phyloP scores from a whole-genome alignment of 306 rosid species.

The Lathyrus oleraceus region DNA sequence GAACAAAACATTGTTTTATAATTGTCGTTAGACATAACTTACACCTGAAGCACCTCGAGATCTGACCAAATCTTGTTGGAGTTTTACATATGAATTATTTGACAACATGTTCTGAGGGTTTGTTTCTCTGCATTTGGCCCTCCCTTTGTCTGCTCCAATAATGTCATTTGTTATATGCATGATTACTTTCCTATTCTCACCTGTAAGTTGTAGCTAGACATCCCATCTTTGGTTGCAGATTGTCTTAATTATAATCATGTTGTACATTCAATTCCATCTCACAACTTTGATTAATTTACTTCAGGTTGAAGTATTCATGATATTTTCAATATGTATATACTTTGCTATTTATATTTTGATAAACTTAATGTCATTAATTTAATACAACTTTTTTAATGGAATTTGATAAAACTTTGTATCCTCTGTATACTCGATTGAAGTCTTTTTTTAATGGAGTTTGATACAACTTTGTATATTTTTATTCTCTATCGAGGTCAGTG shows the following conservation, averaged over 20 bases:
- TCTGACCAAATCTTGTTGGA: conserved; percentile 34
- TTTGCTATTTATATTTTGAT: not conserved
- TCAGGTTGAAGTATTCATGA: not conserved
- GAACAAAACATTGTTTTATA: not conserved
- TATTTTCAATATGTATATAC: not conserved
- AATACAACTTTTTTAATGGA: too few relatives aligned
- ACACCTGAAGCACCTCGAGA: conserved; percentile 36
- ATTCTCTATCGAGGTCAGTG: too few relatives aligned
- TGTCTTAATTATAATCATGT: conserved; percentile 36
- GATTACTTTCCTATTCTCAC: conserved; percentile 19
- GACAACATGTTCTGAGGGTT: conserved; percentile 37
- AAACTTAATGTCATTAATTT: too few relatives aligned
- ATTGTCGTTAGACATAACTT: conserved; percentile 22
- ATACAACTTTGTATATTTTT: too few relatives aligned
- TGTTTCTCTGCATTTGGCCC: conserved; percentile 39
- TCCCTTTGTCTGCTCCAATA: conserved; percentile 36
- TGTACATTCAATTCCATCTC: not conserved
- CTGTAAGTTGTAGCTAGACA: not conserved
- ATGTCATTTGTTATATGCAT: conserved; percentile 29
- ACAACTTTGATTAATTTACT: not conserved
- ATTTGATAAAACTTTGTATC: too few relatives aligned
- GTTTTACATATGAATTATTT: conserved; percentile 38
- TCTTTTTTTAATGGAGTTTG: too few relatives aligned
- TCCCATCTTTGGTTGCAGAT: conserved; percentile 2
- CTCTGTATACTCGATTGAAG: too few relatives aligned